Conservation (phyloP, 768 basidiomycete species). For the Coprinopsis marcescibilis region DNA sequence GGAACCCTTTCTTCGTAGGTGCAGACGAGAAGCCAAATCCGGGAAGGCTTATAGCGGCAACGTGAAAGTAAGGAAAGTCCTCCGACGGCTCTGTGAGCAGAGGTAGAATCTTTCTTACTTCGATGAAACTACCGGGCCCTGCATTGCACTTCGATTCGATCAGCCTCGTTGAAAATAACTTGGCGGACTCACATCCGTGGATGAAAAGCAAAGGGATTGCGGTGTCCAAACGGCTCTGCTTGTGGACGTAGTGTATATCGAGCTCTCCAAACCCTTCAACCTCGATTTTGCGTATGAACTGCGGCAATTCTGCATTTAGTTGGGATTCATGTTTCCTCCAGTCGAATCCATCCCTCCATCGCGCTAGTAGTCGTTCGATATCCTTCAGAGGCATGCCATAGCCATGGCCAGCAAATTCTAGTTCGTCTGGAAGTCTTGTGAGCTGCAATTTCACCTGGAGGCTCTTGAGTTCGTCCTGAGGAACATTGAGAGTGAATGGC, state of each 20-base stretch:
- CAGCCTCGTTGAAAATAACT: not conserved
- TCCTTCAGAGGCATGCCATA: constrained; percentile 52
- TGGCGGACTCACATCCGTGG: constrained; percentile 46
- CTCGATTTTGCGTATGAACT: constrained; percentile 47
- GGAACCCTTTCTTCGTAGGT: constrained; percentile 47
- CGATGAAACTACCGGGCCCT: constrained; percentile 62
- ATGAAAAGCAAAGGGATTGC: constrained; percentile 58
- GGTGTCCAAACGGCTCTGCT: constrained; percentile 34
- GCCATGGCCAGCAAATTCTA: constrained; percentile 42
- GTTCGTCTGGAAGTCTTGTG: constrained; percentile 50
- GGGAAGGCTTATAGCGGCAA: constrained; percentile 53
- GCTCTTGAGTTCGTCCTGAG: constrained; percentile 33
- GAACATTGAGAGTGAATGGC: constrained; percentile 43
- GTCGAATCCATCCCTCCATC: constrained; percentile 51
- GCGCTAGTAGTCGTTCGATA: constrained; percentile 39
- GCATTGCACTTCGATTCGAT: not conserved
- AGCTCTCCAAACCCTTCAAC: constrained; percentile 41
- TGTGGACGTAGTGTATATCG: constrained; percentile 54
- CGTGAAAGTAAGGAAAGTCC: constrained; percentile 52
- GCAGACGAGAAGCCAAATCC: constrained; percentile 59
- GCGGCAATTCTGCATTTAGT: constrained; percentile 48
- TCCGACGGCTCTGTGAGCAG: constrained; percentile 37
- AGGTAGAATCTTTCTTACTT: constrained; percentile 53
- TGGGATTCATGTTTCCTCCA: constrained; percentile 48
- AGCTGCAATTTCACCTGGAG: constrained; percentile 44